Evolutionary conservation across 169 alveolate genomes (phyloP).

Genomic region (Miamiensis avidus): DNA sequence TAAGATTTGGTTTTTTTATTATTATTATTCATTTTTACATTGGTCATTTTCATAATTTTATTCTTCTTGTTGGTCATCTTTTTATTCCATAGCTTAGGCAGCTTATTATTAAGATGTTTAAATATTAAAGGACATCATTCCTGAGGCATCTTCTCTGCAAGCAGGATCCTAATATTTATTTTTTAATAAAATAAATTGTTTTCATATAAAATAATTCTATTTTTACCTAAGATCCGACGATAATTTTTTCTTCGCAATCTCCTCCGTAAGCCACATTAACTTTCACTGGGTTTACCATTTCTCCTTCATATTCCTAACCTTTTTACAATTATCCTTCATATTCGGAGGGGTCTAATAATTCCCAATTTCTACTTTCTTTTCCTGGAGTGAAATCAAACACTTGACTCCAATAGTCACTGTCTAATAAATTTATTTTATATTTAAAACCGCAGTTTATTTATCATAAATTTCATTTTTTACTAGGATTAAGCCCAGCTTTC

Average conservation of each 20-base stretch:
- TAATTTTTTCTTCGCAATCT: conserved; percentile 13
- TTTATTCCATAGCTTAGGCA: background rate
- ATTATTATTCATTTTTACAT: conserved; percentile 5
- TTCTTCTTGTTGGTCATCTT: background rate
- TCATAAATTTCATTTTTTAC: background rate
- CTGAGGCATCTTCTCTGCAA: background rate
- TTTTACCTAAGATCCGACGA: conserved; percentile 28
- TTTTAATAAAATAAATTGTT: no score
- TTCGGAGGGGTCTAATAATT: conserved; percentile 20
- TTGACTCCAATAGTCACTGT: conserved; percentile 42
- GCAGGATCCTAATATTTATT: background rate
- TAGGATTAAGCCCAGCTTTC: conserved; percentile 18
- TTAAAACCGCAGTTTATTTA: background rate
- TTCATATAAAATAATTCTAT: no score
- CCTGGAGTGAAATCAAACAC: conserved; percentile 47
- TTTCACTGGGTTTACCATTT: conserved; percentile 19
- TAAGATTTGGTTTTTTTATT: background rate
- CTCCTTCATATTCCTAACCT: conserved; percentile 35
- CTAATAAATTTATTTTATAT: background rate
- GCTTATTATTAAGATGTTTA: conserved; percentile 22
- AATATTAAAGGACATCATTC: conserved; percentile 27
- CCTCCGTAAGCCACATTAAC: conserved; percentile 43
- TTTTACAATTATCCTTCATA: conserved; percentile 11
- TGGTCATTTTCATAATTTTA: background rate
- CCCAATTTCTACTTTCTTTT: conserved; percentile 31